These are phyloP conservation scores for Ogataea nonfermentans DNA, from an alignment of 805 yeast species.

Conservation along the genomic window DNA sequence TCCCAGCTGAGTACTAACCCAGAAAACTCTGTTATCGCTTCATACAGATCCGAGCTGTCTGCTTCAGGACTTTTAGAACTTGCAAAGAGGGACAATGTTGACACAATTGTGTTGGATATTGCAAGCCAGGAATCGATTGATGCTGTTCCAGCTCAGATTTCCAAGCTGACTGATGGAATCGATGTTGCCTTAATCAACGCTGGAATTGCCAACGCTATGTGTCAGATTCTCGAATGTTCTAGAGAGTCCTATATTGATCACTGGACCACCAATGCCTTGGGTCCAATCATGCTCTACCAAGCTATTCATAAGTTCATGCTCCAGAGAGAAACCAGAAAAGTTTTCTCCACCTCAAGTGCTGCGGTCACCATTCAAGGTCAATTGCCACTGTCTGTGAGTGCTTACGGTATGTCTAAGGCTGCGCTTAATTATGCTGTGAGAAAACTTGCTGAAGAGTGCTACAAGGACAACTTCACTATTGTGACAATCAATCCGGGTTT, in stretches of 20 bases:
- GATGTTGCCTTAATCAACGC: conserved; percentile 8
- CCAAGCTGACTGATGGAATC: conserved; percentile 1
- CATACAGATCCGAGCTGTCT: conserved; percentile 1
- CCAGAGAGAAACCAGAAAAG: conserved; percentile 1
- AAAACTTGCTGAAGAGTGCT: conserved; percentile 18
- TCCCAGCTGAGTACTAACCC: conserved; percentile 25
- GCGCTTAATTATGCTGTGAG: neutral
- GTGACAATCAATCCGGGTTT: too few relatives aligned
- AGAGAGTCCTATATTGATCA: neutral
- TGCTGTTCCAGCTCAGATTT: neutral
- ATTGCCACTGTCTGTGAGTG: neutral
- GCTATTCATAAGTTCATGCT: conserved; percentile 1
- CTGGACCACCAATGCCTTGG: conserved; percentile 3
- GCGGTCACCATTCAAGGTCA: neutral
- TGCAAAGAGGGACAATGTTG: conserved; percentile 6
- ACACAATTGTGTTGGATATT: conserved; percentile 5
- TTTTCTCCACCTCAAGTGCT: neutral
- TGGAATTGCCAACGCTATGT: neutral
- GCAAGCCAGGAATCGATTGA: conserved; percentile 4
- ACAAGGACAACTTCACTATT: too few relatives aligned
- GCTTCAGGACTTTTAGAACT: conserved; percentile 18
- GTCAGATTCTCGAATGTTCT: neutral
- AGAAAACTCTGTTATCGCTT: conserved; percentile 24
- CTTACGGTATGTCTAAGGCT: conserved; percentile 2
- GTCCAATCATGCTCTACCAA: conserved; percentile 6